phyloP scores from a whole-genome alignment of 179 eudicot species.

The Camellia oleifera region DNA sequence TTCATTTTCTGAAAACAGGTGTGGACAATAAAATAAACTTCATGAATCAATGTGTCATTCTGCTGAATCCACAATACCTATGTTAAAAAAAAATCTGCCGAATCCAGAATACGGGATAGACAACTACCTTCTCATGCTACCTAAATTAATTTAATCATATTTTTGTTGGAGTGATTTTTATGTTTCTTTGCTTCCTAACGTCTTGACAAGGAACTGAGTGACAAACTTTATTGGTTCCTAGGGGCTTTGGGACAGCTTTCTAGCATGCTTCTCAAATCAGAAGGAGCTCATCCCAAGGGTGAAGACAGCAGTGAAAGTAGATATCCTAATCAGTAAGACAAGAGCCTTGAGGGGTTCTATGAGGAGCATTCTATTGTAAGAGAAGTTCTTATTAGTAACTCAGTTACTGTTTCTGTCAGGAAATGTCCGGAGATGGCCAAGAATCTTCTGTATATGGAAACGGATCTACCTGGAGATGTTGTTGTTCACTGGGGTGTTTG shows the following conservation, averaged over 20 bases:
- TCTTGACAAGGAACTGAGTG: slow-evolving; percentile 8
- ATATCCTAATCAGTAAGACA: slow-evolving; percentile 31
- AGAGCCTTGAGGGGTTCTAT: slow-evolving; percentile 20
- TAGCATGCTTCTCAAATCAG: slow-evolving; percentile 43
- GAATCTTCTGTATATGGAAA: too few relatives aligned
- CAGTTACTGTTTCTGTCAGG: too few relatives aligned
- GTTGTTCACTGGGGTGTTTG: too few relatives aligned
- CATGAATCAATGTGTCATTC: not conserved
- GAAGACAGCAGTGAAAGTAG: slow-evolving; percentile 35
- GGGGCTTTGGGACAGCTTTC: slow-evolving; percentile 63
- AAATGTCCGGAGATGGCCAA: too few relatives aligned
- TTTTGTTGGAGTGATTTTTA: not conserved
- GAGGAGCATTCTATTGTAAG: too few relatives aligned
- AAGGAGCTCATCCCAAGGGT: slow-evolving; percentile 28
- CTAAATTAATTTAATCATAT: not conserved
- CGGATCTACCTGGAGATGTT: too few relatives aligned
- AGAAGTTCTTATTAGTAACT: too few relatives aligned
- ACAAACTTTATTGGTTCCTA: slow-evolving; percentile 25
- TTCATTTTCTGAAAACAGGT: not conserved
- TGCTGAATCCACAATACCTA: not conserved
- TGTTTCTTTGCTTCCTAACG: not conserved
- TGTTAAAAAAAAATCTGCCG: not conserved
- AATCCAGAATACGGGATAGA: not conserved
- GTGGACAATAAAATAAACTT: not conserved
- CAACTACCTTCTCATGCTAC: not conserved